These are phyloP conservation scores for Cladosporium sp. DNA, from an alignment of 2,329 filamentous ascomycete species.

Conservation along the genomic window DNA sequence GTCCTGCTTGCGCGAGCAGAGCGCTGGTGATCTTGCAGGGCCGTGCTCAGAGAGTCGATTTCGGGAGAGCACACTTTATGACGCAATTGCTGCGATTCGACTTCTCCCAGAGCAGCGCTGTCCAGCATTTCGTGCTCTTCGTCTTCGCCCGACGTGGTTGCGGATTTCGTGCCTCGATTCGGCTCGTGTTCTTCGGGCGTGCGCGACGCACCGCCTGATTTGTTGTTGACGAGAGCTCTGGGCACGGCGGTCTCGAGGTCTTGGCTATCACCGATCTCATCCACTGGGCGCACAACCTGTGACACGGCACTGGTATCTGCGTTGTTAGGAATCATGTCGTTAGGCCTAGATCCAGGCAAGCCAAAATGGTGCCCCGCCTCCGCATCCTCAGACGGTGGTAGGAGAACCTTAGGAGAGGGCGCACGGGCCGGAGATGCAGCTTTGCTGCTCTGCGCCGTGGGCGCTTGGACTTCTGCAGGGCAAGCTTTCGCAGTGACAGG, in stretches of 20 bases:
- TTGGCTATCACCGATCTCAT: too few species aligned
- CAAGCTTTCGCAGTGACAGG: background rate
- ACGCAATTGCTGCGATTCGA: background rate
- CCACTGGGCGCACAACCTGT: too few species aligned
- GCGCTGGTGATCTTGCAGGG: too few species aligned
- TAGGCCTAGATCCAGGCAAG: too few species aligned
- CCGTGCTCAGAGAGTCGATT: background rate
- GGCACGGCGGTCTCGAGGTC: background rate
- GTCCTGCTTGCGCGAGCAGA: too few species aligned
- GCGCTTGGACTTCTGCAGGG: background rate
- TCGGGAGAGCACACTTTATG: constrained; percentile 2
- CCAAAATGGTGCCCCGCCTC: too few species aligned
- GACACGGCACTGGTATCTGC: too few species aligned
- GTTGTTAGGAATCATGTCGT: too few species aligned
- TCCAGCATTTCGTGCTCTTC: constrained; percentile 20
- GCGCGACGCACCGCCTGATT: background rate
- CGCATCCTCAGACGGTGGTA: background rate
- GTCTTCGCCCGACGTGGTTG: background rate
- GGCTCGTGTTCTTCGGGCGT: background rate
- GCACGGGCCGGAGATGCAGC: background rate
- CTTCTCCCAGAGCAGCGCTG: constrained; percentile 1
- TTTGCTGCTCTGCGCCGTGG: background rate
- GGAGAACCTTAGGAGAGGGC: background rate
- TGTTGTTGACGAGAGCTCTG: background rate
- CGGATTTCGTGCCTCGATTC: background rate